Evolutionary conservation across 495 filamentous ascomycete genomes (phyloP), one percentile per base, ranked within the genome.

Genomic region (Aspergillus baeticus): DNA sequence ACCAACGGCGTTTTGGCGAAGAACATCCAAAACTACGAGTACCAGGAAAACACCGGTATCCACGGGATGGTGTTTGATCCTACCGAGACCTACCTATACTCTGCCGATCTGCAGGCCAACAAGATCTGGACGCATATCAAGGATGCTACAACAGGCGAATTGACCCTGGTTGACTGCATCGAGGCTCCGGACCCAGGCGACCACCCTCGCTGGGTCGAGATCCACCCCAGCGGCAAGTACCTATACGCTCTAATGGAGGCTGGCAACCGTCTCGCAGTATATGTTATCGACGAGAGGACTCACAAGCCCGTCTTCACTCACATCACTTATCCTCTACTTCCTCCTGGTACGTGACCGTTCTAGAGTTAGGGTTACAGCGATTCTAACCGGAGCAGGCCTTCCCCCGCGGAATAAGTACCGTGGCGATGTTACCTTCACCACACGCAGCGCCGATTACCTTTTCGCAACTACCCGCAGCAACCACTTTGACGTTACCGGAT

Each of bases 31-130:
- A 90, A 92, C 69, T 92, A 88, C 73, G 81, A 85, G 47, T 90
- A 92, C 66, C 78, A 83, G 41, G 70, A 76, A 34, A 82, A 88
- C 67, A 87, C 88, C 7, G 89, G 87, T 41, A 89, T 94, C 59
- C 90, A 94, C 71, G 90, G 89, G 72, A 92, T 91, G 87, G 89
- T 91, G 41, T 94, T 94, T 65, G 89, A 94, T 68, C 83, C 87
- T 10, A 85, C 83, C 51, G 90, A 94, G 72, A 88, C 84, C 13
- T 92, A 90, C 71, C 81, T 94, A 34, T 94, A 94, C 77, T 91
- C 88, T 18, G 90, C 90, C 54, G 90, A 94, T 71, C 80, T 94
- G 69, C 82, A 80, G 57, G 88, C 85, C 61, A 92, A 94, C 77
- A 91, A 88, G 76, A 82, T 94, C 47, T 94, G 90, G 90, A 87